Evolutionary conservation across 1,284 basidiomycete genomes (phyloP), one percentile per base, ranked within the genome.

Genomic region (Sutorius eximius): DNA sequence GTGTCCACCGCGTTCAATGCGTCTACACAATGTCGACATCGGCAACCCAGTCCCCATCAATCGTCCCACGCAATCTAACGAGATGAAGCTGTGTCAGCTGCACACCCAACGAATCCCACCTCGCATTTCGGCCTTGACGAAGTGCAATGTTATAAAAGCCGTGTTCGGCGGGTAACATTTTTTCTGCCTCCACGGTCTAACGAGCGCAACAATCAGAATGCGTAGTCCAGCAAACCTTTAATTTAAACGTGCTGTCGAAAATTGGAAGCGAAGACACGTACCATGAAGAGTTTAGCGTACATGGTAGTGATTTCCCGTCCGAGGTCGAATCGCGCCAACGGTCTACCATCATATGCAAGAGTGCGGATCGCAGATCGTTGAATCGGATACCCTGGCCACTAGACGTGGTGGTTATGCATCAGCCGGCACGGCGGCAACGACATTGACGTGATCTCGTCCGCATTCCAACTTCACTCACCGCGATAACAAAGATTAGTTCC

Each of bases 361-460:
- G 36, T n/a, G 4, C 2, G 4, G 37, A 65, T 51, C 27, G 10
- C n/a, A 24, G 5, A 45, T 12, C 2, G 11, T 3, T 24, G 20
- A 2, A 32, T 7, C 7, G 33, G 2, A 52, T 65, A 64, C 8
- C 60, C 64, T 3, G 55, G 52, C 64, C 64, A 67, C 60, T 62
- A 16, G 37, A 42, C 24, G 24, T 27, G 10, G 42, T 13, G 12
- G 11, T 12, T 3, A 18, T 16, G 24, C 4, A 29, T 40, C 22
- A 8, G 34, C 57, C 27, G 15, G n/a, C n/a, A n/a, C n/a, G n/a
- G n/a, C n/a, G n/a, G n/a, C 16, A 29, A 36, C 18, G 1, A 20
- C 15, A 1, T 29, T 5, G 2, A 22, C 9, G 11, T 15, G 11
- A n/a, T n/a, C 5, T 13, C 8, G 8, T 37, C n/a, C 16, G 7